Percentiles rank a stretch among this genome's conserved stretches.
phyloP scores from a whole-genome alignment of 2,329 filamentous ascomycete genomes.

The Aureobasidium sp. region DNA sequence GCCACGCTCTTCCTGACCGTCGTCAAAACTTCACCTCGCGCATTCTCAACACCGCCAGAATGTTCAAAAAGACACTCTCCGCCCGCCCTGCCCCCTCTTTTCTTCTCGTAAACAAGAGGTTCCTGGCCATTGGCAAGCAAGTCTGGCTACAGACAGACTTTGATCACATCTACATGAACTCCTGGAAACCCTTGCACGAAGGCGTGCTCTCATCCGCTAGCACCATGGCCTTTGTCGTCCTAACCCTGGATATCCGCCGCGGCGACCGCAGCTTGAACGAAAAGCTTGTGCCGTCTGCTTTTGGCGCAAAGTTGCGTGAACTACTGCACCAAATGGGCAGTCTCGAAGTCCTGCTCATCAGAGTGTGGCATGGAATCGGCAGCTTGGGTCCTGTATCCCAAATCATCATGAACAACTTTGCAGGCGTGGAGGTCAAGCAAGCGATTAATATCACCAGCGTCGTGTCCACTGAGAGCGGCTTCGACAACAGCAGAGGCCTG shows the following conservation, averaged over 20 bases:
- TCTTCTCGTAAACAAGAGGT: neutral
- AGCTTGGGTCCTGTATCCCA: neutral
- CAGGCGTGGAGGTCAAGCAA: neutral
- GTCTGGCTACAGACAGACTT: neutral
- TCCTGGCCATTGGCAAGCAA: neutral
- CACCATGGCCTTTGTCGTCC: neutral
- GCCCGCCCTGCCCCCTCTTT: neutral
- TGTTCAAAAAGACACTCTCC: neutral
- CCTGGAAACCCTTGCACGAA: neutral
- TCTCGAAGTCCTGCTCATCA: neutral
- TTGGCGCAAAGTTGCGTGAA: neutral
- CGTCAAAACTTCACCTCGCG: neutral
- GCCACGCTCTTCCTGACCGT: neutral
- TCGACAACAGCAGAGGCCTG: neutral
- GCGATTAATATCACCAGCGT: neutral
- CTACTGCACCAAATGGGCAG: neutral
- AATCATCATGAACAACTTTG: neutral
- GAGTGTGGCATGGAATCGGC: neutral
- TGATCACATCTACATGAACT: neutral
- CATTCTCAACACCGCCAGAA: neutral
- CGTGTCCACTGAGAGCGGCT: neutral
- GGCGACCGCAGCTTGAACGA: neutral
- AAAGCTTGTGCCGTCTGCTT: neutral
- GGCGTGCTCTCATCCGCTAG: neutral
- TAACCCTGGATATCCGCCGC: neutral